phyloP scores from a whole-genome alignment of 257 asterid genomes.

The Jaltomata sinuosa region DNA sequence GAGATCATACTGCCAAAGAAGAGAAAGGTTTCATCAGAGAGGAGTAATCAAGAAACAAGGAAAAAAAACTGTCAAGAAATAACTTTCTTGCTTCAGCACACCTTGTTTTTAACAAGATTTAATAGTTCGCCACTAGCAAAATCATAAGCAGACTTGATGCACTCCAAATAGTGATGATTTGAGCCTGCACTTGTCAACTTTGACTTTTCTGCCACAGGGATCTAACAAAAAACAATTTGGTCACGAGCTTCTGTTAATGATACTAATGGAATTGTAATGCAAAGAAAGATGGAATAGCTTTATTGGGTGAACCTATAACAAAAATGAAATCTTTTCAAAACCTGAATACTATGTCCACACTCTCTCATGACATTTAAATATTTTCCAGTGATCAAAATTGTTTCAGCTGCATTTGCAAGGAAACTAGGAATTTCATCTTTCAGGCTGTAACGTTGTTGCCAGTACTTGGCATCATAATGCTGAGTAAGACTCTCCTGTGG shows the following conservation, averaged over 20 bases:
- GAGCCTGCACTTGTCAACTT: constrained; percentile 78
- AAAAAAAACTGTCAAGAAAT: neutral
- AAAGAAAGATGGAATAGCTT: neutral
- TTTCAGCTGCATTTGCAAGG: constrained; percentile 94
- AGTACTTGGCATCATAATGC: constrained; percentile 92
- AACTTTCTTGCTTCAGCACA: constrained; percentile 12
- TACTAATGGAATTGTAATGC: constrained; percentile 5
- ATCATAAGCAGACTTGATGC: constrained; percentile 89
- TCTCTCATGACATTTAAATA: constrained; percentile 98
- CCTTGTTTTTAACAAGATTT: constrained; percentile 91
- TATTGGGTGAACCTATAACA: neutral
- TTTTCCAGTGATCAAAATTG: constrained; percentile 89
- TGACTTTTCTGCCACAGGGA: constrained; percentile 73
- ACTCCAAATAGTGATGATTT: constrained; percentile 89
- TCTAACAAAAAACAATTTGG: constrained; percentile 48
- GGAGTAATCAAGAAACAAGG: neutral
- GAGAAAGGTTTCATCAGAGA: constrained; percentile 10
- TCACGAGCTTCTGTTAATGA: constrained; percentile 19
- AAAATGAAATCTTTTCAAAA: constrained; percentile 14
- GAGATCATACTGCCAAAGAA: constrained; percentile 75
- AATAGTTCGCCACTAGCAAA: constrained; percentile 95
- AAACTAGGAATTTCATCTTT: constrained; percentile 91
- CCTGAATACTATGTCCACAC: constrained; percentile 93
- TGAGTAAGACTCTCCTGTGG: constrained; percentile 89
- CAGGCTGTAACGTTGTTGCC: constrained; percentile 97